These are phyloP conservation scores for Aspergillus sp. DNA, from an alignment of 2,329 filamentous ascomycete species.

Conservation along the genomic window DNA sequence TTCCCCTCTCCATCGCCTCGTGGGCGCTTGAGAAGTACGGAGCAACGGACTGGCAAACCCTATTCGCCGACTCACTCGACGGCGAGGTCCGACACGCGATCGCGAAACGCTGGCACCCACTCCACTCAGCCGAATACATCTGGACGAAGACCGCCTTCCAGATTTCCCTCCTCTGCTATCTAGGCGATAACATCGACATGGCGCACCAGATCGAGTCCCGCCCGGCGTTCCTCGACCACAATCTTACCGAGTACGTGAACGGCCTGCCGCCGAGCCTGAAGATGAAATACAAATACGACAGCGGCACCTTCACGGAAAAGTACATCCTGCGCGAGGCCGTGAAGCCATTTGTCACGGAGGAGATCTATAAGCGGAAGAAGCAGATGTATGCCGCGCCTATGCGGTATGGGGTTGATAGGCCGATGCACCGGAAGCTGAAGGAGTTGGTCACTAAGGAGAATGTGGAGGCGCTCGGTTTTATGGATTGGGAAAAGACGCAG, in stretches of 20 bases:
- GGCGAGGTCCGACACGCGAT: constrained; percentile 3
- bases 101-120: constrained; percentile 43
- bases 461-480: constrained; percentile 46
- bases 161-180: constrained; percentile 20
- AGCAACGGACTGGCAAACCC: constrained; percentile 19
- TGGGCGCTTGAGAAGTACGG: constrained; percentile 34
- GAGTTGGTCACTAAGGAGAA: constrained; percentile 41
- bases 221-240: constrained; percentile 37
- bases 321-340: constrained; percentile 57
- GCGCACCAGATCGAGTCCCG: constrained; percentile 33
- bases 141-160: constrained; percentile 14
- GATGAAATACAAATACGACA: constrained; percentile 19
- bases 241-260: constrained; percentile 36
- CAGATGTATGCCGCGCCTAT: constrained; percentile 55
- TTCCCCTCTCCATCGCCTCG: constrained; percentile 38
- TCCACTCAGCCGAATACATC: constrained; percentile 28
- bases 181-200: constrained; percentile 31
- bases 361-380: constrained; percentile 57
- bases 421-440: constrained; percentile 42
- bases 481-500: constrained; percentile 39
- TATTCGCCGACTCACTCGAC: constrained; percentile 11
- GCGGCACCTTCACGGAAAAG: constrained; percentile 48
- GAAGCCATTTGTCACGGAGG: constrained; percentile 56
- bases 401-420: constrained; percentile 48
- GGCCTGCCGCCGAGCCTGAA: constrained; percentile 37